A percentile compares a stretch with the other conserved stretches of the same genome.
These are phyloP conservation scores for Albugo candida DNA, from an alignment of 352 stramenopile species.

Conservation along the genomic window DNA sequence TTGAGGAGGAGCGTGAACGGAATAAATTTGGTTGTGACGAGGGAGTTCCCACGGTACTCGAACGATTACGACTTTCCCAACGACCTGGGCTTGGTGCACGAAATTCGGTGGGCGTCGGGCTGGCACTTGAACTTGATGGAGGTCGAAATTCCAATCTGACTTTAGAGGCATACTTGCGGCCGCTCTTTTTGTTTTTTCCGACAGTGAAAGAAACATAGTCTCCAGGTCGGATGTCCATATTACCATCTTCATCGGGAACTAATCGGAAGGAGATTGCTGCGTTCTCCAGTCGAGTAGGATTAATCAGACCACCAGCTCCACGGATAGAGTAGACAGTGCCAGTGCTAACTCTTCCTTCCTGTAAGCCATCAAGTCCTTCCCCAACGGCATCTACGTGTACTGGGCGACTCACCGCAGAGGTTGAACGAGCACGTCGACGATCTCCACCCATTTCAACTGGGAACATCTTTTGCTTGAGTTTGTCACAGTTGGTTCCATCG, in stretches of 20 bases:
- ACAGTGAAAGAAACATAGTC: constrained; percentile 80
- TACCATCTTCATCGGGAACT: constrained; percentile 74
- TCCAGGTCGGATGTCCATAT: constrained; percentile 63
- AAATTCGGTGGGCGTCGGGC: constrained; percentile 9
- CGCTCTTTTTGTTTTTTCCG: constrained; percentile 81
- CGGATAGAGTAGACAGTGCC: constrained; percentile 76
- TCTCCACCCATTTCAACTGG: constrained; percentile 50
- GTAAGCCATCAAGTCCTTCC: constrained; percentile 65
- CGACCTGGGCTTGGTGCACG: background rate
- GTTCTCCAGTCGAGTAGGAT: constrained; percentile 59
- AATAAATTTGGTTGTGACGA: constrained; percentile 20
- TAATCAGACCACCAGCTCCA: constrained; percentile 65
- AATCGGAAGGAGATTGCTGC: constrained; percentile 75
- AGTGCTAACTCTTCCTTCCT: constrained; percentile 75
- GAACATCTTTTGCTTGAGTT: constrained; percentile 82
- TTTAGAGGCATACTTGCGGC: constrained; percentile 74
- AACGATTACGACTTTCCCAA: constrained; percentile 17
- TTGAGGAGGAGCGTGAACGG: constrained; percentile 34
- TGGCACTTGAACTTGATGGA: constrained; percentile 25
- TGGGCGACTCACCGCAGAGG: constrained; percentile 38
- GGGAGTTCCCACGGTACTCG: constrained; percentile 22
- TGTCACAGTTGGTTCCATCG: constrained; percentile 75
- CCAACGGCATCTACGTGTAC: constrained; percentile 70
- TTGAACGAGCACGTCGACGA: constrained; percentile 60
- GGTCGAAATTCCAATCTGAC: constrained; percentile 78